Evolutionary conservation across 345 rosid species (phyloP).

Genomic region (Gynandropsis gynandra): DNA sequence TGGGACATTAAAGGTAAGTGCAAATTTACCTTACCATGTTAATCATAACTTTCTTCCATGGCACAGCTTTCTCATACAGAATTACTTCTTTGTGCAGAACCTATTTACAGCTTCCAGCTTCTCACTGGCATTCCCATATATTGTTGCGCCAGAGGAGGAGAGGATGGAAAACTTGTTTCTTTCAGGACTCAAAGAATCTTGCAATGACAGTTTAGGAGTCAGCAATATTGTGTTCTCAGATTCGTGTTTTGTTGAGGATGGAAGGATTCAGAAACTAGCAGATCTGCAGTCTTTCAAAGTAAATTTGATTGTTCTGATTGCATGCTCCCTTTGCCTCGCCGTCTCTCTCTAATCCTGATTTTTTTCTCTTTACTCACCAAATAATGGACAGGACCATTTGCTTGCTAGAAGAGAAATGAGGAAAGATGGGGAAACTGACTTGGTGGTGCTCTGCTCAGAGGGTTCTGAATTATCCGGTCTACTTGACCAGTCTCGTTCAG

Average conservation of each 20-base stretch:
- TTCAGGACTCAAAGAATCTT: conserved; percentile 58
- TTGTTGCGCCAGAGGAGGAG: conserved; percentile 60
- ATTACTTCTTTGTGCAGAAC: conserved; percentile 33
- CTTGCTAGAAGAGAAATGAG: conserved; percentile 55
- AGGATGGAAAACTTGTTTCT: conserved; percentile 64
- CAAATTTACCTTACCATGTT: neutral
- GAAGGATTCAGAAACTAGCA: conserved; percentile 50
- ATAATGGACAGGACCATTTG: conserved; percentile 54
- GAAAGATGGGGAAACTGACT: conserved; percentile 51
- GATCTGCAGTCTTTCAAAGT: conserved; percentile 59
- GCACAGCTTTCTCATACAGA: conserved; percentile 5
- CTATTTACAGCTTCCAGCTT: conserved; percentile 58
- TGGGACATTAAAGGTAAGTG: conserved; percentile 59
- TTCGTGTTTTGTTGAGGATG: conserved; percentile 60
- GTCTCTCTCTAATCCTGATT: conserved; percentile 5
- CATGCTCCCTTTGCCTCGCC: neutral
- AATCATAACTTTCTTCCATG: neutral
- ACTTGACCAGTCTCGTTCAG: conserved; percentile 38
- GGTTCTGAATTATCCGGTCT: conserved; percentile 33
- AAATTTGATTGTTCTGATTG: conserved; percentile 19
- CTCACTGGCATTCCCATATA: conserved; percentile 91
- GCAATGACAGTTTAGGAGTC: conserved; percentile 41
- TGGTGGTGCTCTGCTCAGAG: conserved; percentile 66
- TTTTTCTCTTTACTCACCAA: neutral
- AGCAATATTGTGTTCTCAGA: conserved; percentile 62